Percentiles rank a stretch among this genome's conserved stretches.
phyloP scores from a whole-genome alignment of 1,284 basidiomycete genomes.

The Prillingera fragicola region DNA sequence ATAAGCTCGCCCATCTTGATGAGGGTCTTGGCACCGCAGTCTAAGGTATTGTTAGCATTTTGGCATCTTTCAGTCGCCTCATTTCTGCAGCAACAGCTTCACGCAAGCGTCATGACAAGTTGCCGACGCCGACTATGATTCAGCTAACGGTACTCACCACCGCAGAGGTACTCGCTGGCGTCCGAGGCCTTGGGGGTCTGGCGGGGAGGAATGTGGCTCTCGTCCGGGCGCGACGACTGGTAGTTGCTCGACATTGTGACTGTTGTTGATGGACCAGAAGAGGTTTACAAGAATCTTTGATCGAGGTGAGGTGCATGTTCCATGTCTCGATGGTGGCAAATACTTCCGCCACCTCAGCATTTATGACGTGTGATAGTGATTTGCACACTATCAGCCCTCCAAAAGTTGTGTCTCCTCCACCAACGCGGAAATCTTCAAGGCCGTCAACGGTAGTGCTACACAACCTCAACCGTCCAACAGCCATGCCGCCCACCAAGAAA shows the following conservation, averaged over 20 bases:
- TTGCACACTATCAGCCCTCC: too few species aligned
- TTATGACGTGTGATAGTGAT: too few species aligned
- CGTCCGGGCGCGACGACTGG: constrained; percentile 24
- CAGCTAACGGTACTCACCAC: constrained; percentile 69
- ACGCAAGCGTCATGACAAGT: not conserved
- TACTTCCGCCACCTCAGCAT: too few species aligned
- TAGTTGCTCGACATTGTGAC: constrained; percentile 41
- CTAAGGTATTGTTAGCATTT: constrained; percentile 48
- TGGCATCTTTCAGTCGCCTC: not conserved
- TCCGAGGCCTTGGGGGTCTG: constrained; percentile 32
- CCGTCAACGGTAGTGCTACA: not conserved
- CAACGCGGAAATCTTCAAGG: not conserved
- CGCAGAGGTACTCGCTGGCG: constrained; percentile 87
- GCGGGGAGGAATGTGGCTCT: constrained; percentile 30
- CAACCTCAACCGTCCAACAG: too few species aligned
- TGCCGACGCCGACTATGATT: too few species aligned
- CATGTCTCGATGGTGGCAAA: too few species aligned
- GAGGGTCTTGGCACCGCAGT: constrained; percentile 89
- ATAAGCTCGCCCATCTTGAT: constrained; percentile 92
- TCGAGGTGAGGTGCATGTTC: not conserved
- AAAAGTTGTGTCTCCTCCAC: not conserved
- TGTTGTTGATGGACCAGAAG: not conserved
- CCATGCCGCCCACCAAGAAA: constrained; percentile 20
- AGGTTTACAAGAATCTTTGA: not conserved
- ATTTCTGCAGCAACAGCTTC: not conserved